Evolutionary conservation across 2,329 filamentous ascomycete genomes (phyloP), one percentile per base, ranked within the genome.

Genomic region (Penicillium palitans): DNA sequence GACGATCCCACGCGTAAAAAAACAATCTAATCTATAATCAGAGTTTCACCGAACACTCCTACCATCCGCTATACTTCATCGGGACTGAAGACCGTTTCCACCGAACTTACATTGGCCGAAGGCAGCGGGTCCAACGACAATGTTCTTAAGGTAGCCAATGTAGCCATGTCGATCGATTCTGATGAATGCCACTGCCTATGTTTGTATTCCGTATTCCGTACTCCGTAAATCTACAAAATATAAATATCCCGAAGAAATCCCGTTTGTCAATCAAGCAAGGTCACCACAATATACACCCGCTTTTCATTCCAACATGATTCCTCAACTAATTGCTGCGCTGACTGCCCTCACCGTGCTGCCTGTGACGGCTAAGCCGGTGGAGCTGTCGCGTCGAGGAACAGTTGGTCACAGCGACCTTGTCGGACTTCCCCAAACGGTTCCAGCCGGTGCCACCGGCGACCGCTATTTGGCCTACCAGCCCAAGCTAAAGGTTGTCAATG

Each of bases 381-480:
- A 9, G 12, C 27, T 62, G 2, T 48, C 24, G 1, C 56, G 61
- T 12, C 78, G 81, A 45, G 80, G 72, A 9, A 75, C 75, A 40
- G 79, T 84, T 62, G 66, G 45, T 19, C 76, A 78, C 29, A 73
- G 81, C 69, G 71, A 75, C 0, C 74, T 87, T 29, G 82, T 84
- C 8, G 82, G 81, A 2, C 84, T 87, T 60, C 58, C 78, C 0
- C 66, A 86, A 67, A 79, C 81, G 0, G 81, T 86, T 0, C 84
- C 84, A 0, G 73, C 71, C 42, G 76, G 76, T 6, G 73, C 73
- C 1, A 68, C 72, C 0, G 84, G 84, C 15, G 68, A 74, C 3
- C 68, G 84, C 25, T 83, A 84, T 62, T 68, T 82, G 42, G 80
- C 81, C 53, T 87, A 84, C 71, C 80, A 87, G 71, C 84, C 84